Conservation (phyloP, 2,329 filamentous ascomycete species). For the Venturia pyrina region DNA sequence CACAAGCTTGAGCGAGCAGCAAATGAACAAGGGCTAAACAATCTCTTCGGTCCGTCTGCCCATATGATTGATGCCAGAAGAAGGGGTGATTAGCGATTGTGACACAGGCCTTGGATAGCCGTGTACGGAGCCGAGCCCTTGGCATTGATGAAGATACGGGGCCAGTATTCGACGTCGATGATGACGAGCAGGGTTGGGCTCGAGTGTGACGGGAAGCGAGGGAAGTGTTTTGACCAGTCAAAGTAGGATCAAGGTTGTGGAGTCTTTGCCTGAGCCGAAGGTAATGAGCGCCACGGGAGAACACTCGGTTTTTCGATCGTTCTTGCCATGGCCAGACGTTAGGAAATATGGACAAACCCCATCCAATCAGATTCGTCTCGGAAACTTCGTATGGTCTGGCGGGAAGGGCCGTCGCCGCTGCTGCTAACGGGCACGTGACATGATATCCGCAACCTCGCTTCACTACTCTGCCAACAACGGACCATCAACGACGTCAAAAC, state of each 20-base stretch:
- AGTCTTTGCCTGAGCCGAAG: neutral
- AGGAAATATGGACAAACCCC: neutral
- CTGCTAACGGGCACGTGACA: slow-evolving; percentile 6
- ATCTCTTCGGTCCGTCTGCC: neutral
- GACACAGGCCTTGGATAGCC: neutral
- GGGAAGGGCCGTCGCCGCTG: neutral
- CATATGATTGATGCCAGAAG: neutral
- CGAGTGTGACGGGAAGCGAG: neutral
- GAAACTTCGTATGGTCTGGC: neutral
- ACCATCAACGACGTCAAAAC: neutral
- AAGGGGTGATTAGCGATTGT: neutral
- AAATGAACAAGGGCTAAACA: neutral
- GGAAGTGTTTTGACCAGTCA: neutral
- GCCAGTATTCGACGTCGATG: neutral
- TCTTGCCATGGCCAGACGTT: neutral
- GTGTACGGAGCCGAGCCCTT: neutral
- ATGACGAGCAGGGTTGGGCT: neutral
- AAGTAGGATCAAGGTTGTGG: neutral
- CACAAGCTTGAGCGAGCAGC: neutral
- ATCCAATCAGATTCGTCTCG: neutral
- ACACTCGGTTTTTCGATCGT: neutral
- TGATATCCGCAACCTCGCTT: slow-evolving; percentile 4
- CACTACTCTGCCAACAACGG: neutral
- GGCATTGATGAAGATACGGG: neutral
- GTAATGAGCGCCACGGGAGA: neutral